A percentile compares a stretch with the other conserved stretches of the same genome.
Conservation (phyloP, 1,284 basidiomycete species). For the Retiboletus flavoniger region DNA sequence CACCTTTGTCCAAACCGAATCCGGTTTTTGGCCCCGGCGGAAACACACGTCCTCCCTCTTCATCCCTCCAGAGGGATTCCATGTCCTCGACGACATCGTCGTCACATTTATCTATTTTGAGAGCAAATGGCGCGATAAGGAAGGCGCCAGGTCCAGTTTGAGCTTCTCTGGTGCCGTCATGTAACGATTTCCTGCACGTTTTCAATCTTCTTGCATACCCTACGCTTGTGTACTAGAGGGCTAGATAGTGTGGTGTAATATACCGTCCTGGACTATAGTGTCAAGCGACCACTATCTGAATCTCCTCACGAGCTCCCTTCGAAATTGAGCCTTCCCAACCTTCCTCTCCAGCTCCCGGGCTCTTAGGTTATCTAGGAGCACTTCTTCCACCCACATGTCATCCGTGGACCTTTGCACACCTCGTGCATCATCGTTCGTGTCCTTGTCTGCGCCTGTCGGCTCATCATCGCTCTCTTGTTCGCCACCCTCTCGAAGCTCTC, state of each 20-base stretch:
- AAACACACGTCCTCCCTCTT: conserved; percentile 26
- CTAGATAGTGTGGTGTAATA: not conserved
- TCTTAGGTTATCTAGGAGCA: not conserved
- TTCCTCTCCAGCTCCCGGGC: conserved; percentile 18
- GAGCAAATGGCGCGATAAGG: conserved; percentile 30
- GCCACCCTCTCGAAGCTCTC: conserved; percentile 1
- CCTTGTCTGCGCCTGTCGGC: not conserved
- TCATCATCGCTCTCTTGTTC: not conserved
- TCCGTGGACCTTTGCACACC: not conserved
- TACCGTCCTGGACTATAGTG: not conserved
- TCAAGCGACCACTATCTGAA: conserved; percentile 9
- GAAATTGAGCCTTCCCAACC: conserved; percentile 17
- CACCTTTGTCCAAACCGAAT: conserved; percentile 27
- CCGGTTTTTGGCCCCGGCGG: conserved; percentile 18
- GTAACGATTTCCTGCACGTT: conserved; percentile 1
- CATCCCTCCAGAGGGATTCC: conserved; percentile 29
- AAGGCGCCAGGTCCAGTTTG: conserved; percentile 14
- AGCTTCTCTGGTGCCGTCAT: conserved; percentile 8
- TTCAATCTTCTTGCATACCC: conserved; percentile 5
- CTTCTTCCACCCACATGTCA: not conserved
- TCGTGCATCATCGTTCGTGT: not conserved
- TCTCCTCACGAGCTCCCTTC: conserved; percentile 5
- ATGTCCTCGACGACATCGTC: conserved; percentile 36
- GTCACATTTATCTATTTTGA: conserved; percentile 39
- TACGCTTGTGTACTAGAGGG: not conserved